phyloP scores from a whole-genome alignment of 495 filamentous ascomycete genomes.

The Massariosphaeria phaeospora region DNA sequence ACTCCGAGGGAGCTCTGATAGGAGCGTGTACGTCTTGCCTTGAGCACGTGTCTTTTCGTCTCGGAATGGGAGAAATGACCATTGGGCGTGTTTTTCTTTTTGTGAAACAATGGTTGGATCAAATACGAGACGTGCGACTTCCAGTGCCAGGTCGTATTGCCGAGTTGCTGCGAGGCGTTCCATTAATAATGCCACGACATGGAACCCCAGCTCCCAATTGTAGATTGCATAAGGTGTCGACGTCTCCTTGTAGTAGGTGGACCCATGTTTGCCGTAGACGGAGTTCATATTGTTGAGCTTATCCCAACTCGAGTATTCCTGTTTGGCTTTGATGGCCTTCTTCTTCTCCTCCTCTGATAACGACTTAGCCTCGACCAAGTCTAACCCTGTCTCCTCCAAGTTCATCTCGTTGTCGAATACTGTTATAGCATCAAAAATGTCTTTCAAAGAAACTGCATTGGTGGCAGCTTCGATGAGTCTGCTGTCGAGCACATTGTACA shows the following conservation, averaged over 20 bases:
- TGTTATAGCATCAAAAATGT: too few species aligned
- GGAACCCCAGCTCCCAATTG: constrained; percentile 40
- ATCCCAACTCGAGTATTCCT: neutral
- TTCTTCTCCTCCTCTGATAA: too few species aligned
- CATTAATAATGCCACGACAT: constrained; percentile 32
- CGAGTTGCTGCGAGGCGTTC: constrained; percentile 16
- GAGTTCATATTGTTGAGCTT: neutral
- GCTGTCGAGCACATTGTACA: too few species aligned
- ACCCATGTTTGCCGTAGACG: neutral
- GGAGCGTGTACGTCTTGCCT: neutral
- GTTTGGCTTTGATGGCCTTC: neutral
- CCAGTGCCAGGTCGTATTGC: constrained; percentile 2
- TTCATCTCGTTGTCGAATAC: too few species aligned
- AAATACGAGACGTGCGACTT: neutral
- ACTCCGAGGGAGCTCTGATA: neutral
- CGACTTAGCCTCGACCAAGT: too few species aligned
- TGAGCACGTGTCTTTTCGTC: neutral
- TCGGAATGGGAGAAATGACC: constrained; percentile 3
- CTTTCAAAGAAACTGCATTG: too few species aligned
- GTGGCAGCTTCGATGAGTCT: too few species aligned
- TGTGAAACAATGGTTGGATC: neutral
- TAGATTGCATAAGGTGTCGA: constrained; percentile 32
- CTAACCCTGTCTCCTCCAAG: too few species aligned
- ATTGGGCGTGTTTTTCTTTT: neutral
- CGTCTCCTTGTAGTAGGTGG: neutral